Evolutionary conservation across 1,284 basidiomycete species (phyloP).

Genomic region (Cutaneotrichosporon mucoides): DNA sequence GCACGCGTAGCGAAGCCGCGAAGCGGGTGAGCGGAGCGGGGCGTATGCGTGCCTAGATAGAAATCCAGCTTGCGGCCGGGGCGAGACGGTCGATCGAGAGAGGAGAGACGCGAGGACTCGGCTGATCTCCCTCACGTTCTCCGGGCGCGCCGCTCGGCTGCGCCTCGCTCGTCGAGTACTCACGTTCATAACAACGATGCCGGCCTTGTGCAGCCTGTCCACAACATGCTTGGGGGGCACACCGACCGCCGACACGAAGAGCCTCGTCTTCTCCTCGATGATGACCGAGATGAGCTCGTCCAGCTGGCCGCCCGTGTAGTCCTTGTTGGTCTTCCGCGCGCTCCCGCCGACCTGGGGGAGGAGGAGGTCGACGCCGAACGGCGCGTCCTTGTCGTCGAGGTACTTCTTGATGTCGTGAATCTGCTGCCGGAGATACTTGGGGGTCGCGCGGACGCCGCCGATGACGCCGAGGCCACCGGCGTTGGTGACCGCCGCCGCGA

Average conservation of each 20-base stretch:
- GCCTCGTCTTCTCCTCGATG: constrained; percentile 72
- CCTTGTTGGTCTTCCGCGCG: constrained; percentile 73
- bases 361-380: constrained; percentile 82
- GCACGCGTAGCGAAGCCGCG: not conserved
- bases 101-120: too few relatives aligned
- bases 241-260: constrained; percentile 78
- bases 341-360: constrained; percentile 74
- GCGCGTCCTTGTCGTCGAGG: constrained; percentile 53
- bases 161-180: not conserved
- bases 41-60: not conserved
- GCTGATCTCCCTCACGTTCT: too few relatives aligned
- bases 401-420: constrained; percentile 68
- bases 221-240: constrained; percentile 73
- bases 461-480: constrained; percentile 84
- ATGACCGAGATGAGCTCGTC: constrained; percentile 73
- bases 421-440: constrained; percentile 52
- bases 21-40: not conserved
- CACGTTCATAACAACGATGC: constrained; percentile 77
- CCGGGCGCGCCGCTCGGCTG: too few relatives aligned
- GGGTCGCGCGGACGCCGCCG: constrained; percentile 63
- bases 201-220: constrained; percentile 70
- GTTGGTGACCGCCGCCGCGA: constrained; percentile 69
- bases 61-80: not conserved
- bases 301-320: constrained; percentile 63
- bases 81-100: too few relatives aligned